Conservation (phyloP, 2,329 filamentous ascomycete species). For the Dothideomycetidae sp. region DNA sequence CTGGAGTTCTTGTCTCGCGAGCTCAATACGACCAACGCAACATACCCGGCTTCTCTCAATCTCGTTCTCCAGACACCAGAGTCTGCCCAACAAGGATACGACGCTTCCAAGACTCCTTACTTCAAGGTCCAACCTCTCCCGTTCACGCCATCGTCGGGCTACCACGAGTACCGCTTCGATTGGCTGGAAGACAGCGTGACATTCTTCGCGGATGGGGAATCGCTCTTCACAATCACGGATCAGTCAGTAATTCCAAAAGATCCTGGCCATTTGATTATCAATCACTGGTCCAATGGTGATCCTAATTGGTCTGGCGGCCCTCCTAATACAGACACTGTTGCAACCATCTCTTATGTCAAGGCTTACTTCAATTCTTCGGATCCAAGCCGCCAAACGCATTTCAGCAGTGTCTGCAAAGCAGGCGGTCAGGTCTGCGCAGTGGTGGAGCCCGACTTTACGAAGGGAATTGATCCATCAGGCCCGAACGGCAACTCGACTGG, state of each 20-base stretch:
- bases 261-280: constrained; percentile 53
- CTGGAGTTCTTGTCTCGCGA: constrained; percentile 62
- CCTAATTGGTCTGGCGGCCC: constrained; percentile 55
- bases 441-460: constrained; percentile 34
- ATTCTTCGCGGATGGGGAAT: constrained; percentile 53
- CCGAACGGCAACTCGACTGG: constrained; percentile 19
- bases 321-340: constrained; percentile 45
- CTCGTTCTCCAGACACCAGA: constrained; percentile 58
- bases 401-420: constrained; percentile 22
- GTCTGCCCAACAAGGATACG: constrained; percentile 44
- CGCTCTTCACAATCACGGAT: constrained; percentile 42
- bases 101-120: constrained; percentile 45
- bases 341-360: constrained; percentile 57
- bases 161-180: constrained; percentile 71
- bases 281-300: constrained; percentile 69
- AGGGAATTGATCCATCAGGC: constrained; percentile 19
- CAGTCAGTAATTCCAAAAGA: constrained; percentile 32
- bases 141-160: constrained; percentile 50
- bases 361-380: constrained; percentile 65
- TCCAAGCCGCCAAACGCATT: constrained; percentile 20
- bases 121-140: constrained; percentile 45
- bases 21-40: constrained; percentile 19
- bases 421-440: constrained; percentile 26
- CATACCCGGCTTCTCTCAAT: constrained; percentile 43
- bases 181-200: constrained; percentile 48